phyloP scores from a whole-genome alignment of 108 stramenopile species.

The Cyclotella choctawhatcheeana region DNA sequence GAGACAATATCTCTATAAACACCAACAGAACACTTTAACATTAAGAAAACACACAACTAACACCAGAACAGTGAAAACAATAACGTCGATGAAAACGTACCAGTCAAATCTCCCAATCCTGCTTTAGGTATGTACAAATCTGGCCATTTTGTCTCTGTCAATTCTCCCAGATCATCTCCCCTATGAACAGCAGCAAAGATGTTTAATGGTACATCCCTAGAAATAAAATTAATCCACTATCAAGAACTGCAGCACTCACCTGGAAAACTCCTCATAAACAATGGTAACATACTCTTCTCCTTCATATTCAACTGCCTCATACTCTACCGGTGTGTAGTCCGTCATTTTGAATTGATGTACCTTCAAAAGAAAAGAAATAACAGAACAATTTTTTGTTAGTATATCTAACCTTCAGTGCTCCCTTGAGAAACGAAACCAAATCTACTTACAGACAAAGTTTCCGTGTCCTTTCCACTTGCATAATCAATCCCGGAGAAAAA shows the following conservation, averaged over 20 bases:
- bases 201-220: too few species aligned
- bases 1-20: too few species aligned
- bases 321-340: not conserved
- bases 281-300: not conserved
- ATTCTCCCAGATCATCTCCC: not conserved
- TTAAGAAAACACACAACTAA: too few species aligned
- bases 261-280: not conserved
- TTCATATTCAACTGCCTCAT: too few species aligned
- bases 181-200: too few species aligned
- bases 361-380: not conserved
- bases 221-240: too few species aligned
- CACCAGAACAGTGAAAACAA: too few species aligned
- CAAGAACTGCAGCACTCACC: not conserved
- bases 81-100: not conserved
- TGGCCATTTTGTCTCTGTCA: not conserved
- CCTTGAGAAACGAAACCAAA: too few species aligned
- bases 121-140: not conserved
- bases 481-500: not conserved
- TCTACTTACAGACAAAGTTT: too few species aligned
- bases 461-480: not conserved
- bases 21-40: too few species aligned
- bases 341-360: not conserved
- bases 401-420: too few species aligned
- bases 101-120: not conserved
- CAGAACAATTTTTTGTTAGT: too few species aligned